These are phyloP conservation scores for Colletotrichum siamense DNA, from an alignment of 2,329 filamentous ascomycete species.

Conservation along the genomic window DNA sequence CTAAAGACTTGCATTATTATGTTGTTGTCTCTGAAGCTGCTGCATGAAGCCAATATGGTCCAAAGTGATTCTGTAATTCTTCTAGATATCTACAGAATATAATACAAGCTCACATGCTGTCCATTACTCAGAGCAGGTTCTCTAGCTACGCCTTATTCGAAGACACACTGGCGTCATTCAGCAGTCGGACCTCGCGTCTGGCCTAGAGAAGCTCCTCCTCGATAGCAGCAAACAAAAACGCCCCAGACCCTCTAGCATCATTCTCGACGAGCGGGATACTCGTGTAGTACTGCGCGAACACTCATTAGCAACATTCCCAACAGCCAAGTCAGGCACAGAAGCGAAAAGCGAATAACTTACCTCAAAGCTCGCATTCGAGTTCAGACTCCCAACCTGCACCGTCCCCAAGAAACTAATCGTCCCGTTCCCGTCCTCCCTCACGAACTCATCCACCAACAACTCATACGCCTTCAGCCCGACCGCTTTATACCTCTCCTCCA, in stretches of 20 bases:
- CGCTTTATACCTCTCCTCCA: slow-evolving; percentile 39
- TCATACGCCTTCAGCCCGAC: slow-evolving; percentile 38
- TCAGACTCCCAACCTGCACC: slow-evolving; percentile 56
- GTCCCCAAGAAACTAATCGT: slow-evolving; percentile 57
- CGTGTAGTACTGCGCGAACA: neutral
- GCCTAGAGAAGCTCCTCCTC: neutral
- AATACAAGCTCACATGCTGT: neutral
- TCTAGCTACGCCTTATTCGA: neutral
- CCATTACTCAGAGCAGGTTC: fast-evolving
- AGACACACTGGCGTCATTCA: neutral
- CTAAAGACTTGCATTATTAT: neutral
- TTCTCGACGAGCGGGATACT: slow-evolving; percentile 12
- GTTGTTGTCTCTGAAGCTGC: neutral
- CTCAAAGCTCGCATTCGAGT: slow-evolving; percentile 53
- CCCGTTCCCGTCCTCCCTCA: slow-evolving; percentile 50
- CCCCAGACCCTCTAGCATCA: neutral
- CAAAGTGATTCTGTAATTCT: fast-evolving
- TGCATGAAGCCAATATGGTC: neutral
- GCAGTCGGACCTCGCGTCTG: neutral
- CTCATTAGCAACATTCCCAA: neutral
- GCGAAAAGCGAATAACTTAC: slow-evolving; percentile 31
- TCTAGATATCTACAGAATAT: neutral
- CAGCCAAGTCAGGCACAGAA: neutral
- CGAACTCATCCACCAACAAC: slow-evolving; percentile 47
- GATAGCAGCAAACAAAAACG: slow-evolving; percentile 11